phyloP scores from a whole-genome alignment of 768 basidiomycete species.

The Sistotremastrum niveocremeum region DNA sequence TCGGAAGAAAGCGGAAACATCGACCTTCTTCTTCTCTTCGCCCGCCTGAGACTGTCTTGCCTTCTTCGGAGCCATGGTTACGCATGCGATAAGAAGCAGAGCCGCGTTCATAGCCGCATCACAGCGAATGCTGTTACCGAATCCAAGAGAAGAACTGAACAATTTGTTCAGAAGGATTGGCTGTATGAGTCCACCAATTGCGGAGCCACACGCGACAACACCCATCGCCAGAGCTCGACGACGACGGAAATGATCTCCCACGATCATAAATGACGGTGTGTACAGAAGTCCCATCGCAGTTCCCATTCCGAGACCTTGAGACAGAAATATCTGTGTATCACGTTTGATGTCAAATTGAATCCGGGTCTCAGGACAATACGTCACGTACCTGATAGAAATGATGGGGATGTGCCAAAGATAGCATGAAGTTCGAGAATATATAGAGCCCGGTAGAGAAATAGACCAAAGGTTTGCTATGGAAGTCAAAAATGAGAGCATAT shows the following conservation, averaged over 20 bases:
- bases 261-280: conserved; percentile 32
- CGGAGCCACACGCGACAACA: conserved; percentile 43
- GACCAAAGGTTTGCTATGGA: no score
- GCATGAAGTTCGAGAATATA: conserved; percentile 27
- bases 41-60: no score
- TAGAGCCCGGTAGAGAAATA: no score
- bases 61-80: no score
- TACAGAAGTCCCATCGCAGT: conserved; percentile 35
- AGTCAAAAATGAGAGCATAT: no score
- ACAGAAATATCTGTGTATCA: conserved; percentile 30
- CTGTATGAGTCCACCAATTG: conserved; percentile 46
- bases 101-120: no score
- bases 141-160: no score
- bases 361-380: neutral
- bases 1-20: no score
- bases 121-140: no score
- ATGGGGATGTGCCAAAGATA: conserved; percentile 29
- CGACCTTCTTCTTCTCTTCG: no score
- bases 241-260: conserved; percentile 39
- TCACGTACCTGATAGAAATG: conserved; percentile 28
- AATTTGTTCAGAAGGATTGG: conserved; percentile 50
- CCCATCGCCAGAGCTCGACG: conserved; percentile 39
- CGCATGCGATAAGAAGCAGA: no score
- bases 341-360: conserved; percentile 2
- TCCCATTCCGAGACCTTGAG: conserved; percentile 37